These are phyloP conservation scores for Xylaria sp. DNA, from an alignment of 2,329 filamentous ascomycete species.

Conservation along the genomic window DNA sequence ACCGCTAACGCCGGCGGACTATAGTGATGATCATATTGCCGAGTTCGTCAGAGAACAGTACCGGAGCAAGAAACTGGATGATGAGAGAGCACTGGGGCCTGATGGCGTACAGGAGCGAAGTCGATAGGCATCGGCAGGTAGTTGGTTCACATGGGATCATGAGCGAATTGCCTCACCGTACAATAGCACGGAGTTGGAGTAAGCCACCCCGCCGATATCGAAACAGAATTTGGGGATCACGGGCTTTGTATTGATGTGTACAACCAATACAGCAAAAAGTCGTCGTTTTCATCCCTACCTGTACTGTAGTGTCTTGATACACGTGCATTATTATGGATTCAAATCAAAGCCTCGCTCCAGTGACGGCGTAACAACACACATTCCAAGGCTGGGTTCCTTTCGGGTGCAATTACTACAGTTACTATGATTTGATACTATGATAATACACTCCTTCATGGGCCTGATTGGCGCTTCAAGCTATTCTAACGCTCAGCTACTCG, in stretches of 20 bases:
- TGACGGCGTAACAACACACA: no score
- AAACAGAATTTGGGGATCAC: no score
- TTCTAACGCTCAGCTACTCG: conserved; percentile 32
- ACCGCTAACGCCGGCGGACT: not conserved
- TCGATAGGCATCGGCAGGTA: not conserved
- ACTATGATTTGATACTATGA: not conserved
- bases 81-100: conserved; percentile 14
- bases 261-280: no score
- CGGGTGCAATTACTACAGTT: not conserved
- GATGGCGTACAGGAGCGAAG: not conserved
- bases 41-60: conserved; percentile 66
- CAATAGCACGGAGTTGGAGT: not conserved
- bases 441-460: not conserved
- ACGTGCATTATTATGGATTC: no score
- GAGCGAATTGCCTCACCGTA: no score
- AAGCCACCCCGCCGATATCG: not conserved
- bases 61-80: conserved; percentile 54
- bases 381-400: not conserved
- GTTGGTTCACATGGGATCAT: not conserved
- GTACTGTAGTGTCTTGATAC: no score
- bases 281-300: no score
- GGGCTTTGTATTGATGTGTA: not conserved
- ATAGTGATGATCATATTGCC: conserved; percentile 60
- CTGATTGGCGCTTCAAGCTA: not conserved
- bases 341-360: no score